Evolutionary conservation across 345 rosid genomes (phyloP).

Genomic region (Murraya koenigii): DNA sequence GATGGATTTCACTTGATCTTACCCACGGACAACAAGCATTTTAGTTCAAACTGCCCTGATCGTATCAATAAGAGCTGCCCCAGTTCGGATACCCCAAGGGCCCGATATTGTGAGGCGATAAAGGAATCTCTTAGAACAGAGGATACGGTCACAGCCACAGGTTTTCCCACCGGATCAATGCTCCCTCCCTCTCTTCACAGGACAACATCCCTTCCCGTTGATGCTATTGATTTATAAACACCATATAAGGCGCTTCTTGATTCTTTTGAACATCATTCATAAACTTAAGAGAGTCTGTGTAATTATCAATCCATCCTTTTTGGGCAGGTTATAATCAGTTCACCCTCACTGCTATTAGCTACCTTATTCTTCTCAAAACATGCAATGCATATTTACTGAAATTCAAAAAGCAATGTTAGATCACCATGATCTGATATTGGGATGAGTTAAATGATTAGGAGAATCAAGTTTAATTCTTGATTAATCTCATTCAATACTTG

Average conservation of each 20-base stretch:
- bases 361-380: neutral
- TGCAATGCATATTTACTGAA: neutral
- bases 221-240: slow-evolving; percentile 49
- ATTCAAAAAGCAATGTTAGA: neutral
- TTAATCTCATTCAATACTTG: neutral
- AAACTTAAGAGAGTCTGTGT: slow-evolving; percentile 28
- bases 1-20: slow-evolving; percentile 16
- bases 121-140: slow-evolving; percentile 21
- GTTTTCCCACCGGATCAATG: slow-evolving; percentile 34
- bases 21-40: slow-evolving; percentile 8
- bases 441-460: neutral
- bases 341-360: neutral
- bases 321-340: slow-evolving; percentile 3
- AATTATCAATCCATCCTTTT: slow-evolving; percentile 19
- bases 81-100: slow-evolving; percentile 29
- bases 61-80: slow-evolving; percentile 28
- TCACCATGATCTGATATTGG: neutral
- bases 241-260: slow-evolving; percentile 13
- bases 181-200: slow-evolving; percentile 54
- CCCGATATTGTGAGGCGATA: slow-evolving; percentile 24
- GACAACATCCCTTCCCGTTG: slow-evolving; percentile 69
- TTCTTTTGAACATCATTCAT: slow-evolving; percentile 34
- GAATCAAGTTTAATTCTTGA: too few relatives aligned
- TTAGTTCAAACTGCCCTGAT: slow-evolving; percentile 13
- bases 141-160: slow-evolving; percentile 25